Base-by-base conservation (phyloP, 108 stramenopile species). In the Pseudonitzschia pungens region DNA sequence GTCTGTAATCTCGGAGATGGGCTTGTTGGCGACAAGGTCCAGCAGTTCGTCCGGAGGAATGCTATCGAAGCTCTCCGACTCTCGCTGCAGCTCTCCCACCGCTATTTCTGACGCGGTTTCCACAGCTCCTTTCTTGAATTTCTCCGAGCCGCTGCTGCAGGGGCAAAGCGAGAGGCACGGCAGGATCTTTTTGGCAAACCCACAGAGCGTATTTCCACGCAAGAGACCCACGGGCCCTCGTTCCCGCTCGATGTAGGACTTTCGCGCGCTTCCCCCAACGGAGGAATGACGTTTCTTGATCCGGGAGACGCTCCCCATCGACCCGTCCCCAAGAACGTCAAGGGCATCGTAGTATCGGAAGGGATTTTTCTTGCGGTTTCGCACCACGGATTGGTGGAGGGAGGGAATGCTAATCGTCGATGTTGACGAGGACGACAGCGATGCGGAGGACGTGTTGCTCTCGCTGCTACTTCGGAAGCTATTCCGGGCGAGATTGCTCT, bases 221-320 rank as follows among this genome's bases (percentile, higher is more conserved):
- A 2, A 36, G 6, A 24, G 21, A 54, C 24, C 24, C n/a, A 41
- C 48, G 22, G 31, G 22, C 16, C 27, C 40, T 44, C 53, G 57
- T 52, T 73, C 54, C 18, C 52, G 36, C 50, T 77, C 12, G n/a
- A 81, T 73, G 65, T 70, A 74, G 10, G 44, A 24, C 28, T 29
- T 31, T n/a, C 84, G 72, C 16, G 88, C 88, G 10, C 78, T 80
- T 33, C 88, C 88, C 26, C 88, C 88, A 1, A 86, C 51, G 2
- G 62, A 77, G 3, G 77, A 41, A 14, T 65, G 26, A 18, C 74
- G 65, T 63, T 86, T 89, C 36, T 71, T 73, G 21, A 89, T 85
- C 58, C 66, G 77, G 8, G 71, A 50, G 26, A 89, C 88, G 10
- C 68, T 74, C 2, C 88, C 88, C 85, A 89, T 86, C 41, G 70